Percentiles rank a stretch among this genome's conserved stretches.
Evolutionary conservation across 78 protist genomes (phyloP).

Genomic region (Dictyostelium intermedium): DNA sequence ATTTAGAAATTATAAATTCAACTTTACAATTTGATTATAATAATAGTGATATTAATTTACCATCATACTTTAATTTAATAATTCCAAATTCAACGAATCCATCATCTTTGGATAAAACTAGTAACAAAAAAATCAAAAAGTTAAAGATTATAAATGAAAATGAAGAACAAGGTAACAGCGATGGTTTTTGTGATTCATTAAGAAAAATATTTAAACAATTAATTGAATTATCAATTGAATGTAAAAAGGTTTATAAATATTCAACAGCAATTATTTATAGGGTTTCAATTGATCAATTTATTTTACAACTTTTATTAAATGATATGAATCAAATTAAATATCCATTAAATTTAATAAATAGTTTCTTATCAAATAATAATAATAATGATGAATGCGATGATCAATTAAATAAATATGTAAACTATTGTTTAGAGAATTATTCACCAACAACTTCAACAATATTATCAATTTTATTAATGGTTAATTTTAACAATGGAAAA

Average conservation of each 20-base stretch:
- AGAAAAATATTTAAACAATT: background rate
- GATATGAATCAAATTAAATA: background rate
- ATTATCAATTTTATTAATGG: background rate
- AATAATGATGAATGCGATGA: background rate
- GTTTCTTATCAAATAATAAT: background rate
- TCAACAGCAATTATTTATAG: background rate
- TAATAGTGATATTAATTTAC: background rate
- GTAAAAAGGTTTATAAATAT: background rate
- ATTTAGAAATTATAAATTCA: conserved; percentile 1
- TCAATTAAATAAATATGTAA: background rate
- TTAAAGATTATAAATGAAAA: background rate
- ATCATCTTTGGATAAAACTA: too few species aligned
- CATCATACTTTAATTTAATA: background rate
- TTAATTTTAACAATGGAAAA: background rate
- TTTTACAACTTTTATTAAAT: conserved; percentile 4
- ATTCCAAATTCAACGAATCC: background rate
- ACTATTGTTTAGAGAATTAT: conserved; percentile 9
- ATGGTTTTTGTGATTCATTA: background rate
- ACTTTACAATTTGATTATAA: background rate
- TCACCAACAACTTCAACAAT: background rate
- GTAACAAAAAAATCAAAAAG: background rate
- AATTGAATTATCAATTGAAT: background rate
- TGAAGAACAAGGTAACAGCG: background rate
- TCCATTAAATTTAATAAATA: background rate
- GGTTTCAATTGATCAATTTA: background rate